A percentile compares a stretch with the other conserved stretches of the same genome.
Evolutionary conservation across 2,329 filamentous ascomycete species (phyloP).

Genomic region (Botrytis hyacinthi): DNA sequence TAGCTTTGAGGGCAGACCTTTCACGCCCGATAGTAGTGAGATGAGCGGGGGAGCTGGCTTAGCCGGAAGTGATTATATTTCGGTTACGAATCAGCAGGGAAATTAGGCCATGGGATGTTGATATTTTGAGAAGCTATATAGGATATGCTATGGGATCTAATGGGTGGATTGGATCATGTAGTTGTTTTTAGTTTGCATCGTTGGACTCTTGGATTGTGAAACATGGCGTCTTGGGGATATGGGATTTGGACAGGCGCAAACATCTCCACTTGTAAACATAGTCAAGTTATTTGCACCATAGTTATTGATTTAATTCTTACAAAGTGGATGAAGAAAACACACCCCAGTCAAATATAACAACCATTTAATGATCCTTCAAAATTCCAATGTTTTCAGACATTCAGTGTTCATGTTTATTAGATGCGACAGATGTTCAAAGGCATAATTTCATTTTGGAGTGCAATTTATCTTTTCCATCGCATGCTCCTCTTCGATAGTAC

Average conservation of each 20-base stretch:
- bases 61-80: conserved; percentile 34
- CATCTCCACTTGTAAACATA: neutral
- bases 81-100: conserved; percentile 22
- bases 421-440: neutral
- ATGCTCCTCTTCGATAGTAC: neutral
- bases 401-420: neutral
- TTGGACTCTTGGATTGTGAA: neutral
- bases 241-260: neutral
- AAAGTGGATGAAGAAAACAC: neutral
- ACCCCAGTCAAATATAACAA: neutral
- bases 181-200: neutral
- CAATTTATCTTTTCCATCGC: neutral
- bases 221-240: neutral
- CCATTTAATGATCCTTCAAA: neutral
- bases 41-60: conserved; percentile 23
- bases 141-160: neutral
- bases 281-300: neutral
- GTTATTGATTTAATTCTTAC: neutral
- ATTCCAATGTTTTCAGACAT: neutral
- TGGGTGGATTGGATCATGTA: neutral
- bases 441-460: neutral
- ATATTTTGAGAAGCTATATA: neutral
- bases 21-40: conserved; percentile 26
- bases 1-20: conserved; percentile 19
- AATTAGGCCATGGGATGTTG: neutral